Evolutionary conservation across 441 rosid genomes (phyloP).

Genomic region (Theobroma grandiflorum): DNA sequence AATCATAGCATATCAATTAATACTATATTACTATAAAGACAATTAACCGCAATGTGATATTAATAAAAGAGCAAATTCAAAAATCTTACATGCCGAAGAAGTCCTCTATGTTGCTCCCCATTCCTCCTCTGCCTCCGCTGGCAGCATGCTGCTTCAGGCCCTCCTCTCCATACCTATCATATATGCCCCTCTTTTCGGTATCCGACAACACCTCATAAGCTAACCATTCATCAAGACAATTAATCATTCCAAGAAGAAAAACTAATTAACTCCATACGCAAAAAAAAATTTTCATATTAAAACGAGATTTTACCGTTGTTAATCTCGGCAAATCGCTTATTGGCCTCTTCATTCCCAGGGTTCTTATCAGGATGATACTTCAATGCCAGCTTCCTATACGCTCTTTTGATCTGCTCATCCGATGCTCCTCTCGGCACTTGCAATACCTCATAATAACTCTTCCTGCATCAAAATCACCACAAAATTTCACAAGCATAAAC

Average conservation of each 20-base stretch:
- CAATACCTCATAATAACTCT: conserved; percentile 86
- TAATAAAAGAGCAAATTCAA: neutral
- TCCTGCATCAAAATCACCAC: conserved; percentile 51
- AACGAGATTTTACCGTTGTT: conserved; percentile 61
- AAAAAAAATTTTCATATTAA: no score
- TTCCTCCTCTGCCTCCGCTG: conserved; percentile 82
- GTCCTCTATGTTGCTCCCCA: conserved; percentile 76
- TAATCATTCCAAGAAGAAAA: neutral
- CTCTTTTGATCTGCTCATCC: conserved; percentile 98
- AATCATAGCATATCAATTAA: conserved; percentile 18
- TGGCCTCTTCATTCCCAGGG: conserved; percentile 92
- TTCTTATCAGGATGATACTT: conserved; percentile 99
- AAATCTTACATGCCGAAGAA: conserved; percentile 67
- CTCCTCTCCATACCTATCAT: conserved; percentile 90
- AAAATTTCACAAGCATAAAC: neutral
- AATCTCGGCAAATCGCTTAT: conserved; percentile 85
- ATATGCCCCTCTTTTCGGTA: conserved; percentile 78
- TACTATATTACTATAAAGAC: neutral
- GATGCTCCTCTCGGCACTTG: conserved; percentile 91
- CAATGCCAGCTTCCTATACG: conserved; percentile 91
- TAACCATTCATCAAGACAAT: conserved; percentile 30
- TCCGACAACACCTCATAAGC: conserved; percentile 95
- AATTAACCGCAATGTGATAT: neutral
- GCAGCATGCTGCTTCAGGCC: conserved; percentile 95
- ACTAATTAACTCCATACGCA: neutral